Percentiles rank a stretch among this genome's conserved stretches.
Conservation (phyloP, 225 moss, liverwort and hornwort species). For the Antitrichia curtipendula region DNA sequence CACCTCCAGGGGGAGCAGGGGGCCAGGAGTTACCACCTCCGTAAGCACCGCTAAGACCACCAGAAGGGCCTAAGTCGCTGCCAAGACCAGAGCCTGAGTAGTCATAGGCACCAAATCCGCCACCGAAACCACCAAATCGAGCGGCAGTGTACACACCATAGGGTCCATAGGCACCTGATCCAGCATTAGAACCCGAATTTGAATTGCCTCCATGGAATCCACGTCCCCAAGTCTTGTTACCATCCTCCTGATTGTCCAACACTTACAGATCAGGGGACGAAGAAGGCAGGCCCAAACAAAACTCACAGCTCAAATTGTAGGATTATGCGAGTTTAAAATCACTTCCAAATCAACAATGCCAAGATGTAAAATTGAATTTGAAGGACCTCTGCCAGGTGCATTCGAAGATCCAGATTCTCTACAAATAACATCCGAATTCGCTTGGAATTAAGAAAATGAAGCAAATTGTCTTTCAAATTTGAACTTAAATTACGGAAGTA, state of each 20-base stretch:
- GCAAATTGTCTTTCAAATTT: background rate
- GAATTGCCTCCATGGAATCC: constrained; percentile 53
- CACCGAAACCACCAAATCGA: constrained; percentile 87
- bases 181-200: constrained; percentile 34
- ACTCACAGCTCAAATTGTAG: background rate
- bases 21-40: constrained; percentile 78
- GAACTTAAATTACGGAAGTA: background rate
- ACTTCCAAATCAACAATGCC: background rate
- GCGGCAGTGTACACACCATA: constrained; percentile 94
- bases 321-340: background rate
- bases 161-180: constrained; percentile 77
- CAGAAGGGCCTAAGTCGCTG: constrained; percentile 61
- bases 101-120: constrained; percentile 85
- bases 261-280: background rate
- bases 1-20: constrained; percentile 60
- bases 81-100: constrained; percentile 77
- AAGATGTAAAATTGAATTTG: background rate
- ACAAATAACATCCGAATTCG: background rate
- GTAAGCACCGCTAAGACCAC: constrained; percentile 68
- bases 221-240: constrained; percentile 83
- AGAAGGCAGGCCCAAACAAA: background rate
- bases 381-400: background rate
- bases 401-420: background rate
- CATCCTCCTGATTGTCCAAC: constrained; percentile 57
- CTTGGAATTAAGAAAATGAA: background rate